A percentile compares a stretch with the other conserved stretches of the same genome.
Evolutionary conservation across 2,329 filamentous ascomycete genomes (phyloP).

Genomic region (Colletotrichum karsti): DNA sequence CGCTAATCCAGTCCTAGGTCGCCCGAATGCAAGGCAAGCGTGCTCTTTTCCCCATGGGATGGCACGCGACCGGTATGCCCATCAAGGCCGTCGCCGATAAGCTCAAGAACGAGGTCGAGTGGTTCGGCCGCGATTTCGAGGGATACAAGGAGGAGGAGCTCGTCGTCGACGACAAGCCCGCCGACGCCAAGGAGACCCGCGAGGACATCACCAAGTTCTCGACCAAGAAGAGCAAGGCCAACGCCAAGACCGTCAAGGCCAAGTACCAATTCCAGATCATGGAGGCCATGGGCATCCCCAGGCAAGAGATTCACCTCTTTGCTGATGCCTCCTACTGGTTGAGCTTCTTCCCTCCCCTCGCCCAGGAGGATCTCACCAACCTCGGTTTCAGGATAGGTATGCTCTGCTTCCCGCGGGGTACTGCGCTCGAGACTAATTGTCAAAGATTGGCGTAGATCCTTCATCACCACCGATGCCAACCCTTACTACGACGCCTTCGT

Average conservation of each 20-base stretch:
- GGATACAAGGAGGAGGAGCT: conserved; percentile 72
- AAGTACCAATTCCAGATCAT: conserved; percentile 98
- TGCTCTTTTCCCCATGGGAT: conserved; percentile 89
- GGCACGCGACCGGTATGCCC: conserved; percentile 96
- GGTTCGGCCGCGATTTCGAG: conserved; percentile 89
- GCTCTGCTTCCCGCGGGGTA: not conserved
- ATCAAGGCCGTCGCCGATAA: conserved; percentile 99
- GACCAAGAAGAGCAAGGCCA: conserved; percentile 91
- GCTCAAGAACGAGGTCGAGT: conserved; percentile 85
- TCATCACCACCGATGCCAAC: conserved; percentile 93
- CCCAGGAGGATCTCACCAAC: conserved; percentile 31
- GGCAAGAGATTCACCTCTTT: conserved; percentile 91
- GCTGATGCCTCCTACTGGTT: conserved; percentile 94
- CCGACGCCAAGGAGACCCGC: conserved; percentile 66
- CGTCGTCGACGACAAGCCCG: conserved; percentile 56
- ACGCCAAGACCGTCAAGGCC: conserved; percentile 87
- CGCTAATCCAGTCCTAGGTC: conserved; percentile 11
- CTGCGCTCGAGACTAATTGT: conserved; percentile 46
- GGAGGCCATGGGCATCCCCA: conserved; percentile 87
- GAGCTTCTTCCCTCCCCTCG: conserved; percentile 76
- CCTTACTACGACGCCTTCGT: conserved; percentile 94
- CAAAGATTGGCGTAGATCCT: conserved; percentile 30
- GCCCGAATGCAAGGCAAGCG: conserved; percentile 91
- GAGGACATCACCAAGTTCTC: conserved; percentile 91
- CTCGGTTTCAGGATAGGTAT: conserved; percentile 26